Base-by-base conservation (phyloP, 345 rosid genomes). In the Citropsis articulata region DNA sequence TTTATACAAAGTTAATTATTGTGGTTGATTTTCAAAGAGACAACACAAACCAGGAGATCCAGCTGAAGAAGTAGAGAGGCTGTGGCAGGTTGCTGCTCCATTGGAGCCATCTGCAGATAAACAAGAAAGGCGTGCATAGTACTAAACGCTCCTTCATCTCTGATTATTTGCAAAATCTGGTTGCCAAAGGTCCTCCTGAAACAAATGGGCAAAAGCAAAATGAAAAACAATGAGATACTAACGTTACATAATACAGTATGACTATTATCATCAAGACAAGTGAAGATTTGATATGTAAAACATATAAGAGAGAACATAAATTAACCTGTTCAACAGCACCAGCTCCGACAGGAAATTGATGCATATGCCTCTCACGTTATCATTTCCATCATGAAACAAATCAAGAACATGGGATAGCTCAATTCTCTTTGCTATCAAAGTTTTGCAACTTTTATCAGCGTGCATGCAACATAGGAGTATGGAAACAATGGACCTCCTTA, bases 81-180 rank as follows among this genome's bases (percentile, higher is more conserved):
- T 84, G 84, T 83, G 50, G 84, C 72, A 35, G 91, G 89, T 66
- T 86, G 89, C 73, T 88, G 90, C 79, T 88, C 88, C 87, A 89
- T 88, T 48, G 91, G 89, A 67, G 93, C 90, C 91, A 86, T 88
- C 78, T 89, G 95, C 79, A 91, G 95, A 75, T 91, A 84, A 42
- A 91, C 93, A 60, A 89, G 93, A 77, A 89, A 82, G 35, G 91
- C 69, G 77, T 91, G 95, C 95, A 91, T 85, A 66, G 91, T 88
- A 79, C 93, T 91, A 75, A 87, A 89, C 59, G 89, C 76, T 75
- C 93, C 93, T 83, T 83, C 93, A 24, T 86, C 91, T 85, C 81
- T 91, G 64, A 91, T 87, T 67, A 57, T 80, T 83, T 86, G 81
- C 86, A 91, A 77, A 2, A 87, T 86, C 50, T 85, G 86, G 78